These are phyloP conservation scores for Cucurbita moschata DNA, from an alignment of 306 rosid genomes.

Conservation along the genomic window DNA sequence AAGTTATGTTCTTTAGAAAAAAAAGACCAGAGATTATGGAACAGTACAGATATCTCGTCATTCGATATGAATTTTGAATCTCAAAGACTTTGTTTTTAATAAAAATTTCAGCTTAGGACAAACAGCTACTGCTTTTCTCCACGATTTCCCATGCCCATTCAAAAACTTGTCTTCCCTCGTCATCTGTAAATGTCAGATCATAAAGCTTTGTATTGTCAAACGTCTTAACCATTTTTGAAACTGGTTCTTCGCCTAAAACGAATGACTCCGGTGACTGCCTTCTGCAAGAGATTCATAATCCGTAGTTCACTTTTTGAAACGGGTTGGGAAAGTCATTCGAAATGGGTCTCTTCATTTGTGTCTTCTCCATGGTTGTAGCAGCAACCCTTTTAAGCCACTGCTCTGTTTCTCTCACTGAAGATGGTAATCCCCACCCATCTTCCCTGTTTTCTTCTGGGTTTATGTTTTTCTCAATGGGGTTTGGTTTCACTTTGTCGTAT, in stretches of 20 bases:
- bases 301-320: background rate
- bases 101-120: background rate
- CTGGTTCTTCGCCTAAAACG: background rate
- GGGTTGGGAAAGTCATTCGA: conserved; percentile 4
- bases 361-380: conserved; percentile 20
- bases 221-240: background rate
- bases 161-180: background rate
- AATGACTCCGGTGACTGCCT: background rate
- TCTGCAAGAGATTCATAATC: background rate
- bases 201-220: background rate
- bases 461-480: background rate
- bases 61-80: background rate
- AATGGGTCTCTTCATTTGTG: conserved; percentile 27
- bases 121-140: conserved; percentile 5
- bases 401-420: conserved; percentile 56
- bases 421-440: conserved; percentile 35
- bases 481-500: background rate
- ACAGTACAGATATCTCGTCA: background rate
- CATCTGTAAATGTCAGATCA: background rate
- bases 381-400: conserved; percentile 17
- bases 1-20: background rate
- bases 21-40: background rate
- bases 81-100: background rate
- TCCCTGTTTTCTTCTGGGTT: background rate
- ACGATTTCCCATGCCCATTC: conserved; percentile 6